Conservation (phyloP, 2,329 filamentous ascomycete genomes). For the Coniochaeta hoffmannii region DNA sequence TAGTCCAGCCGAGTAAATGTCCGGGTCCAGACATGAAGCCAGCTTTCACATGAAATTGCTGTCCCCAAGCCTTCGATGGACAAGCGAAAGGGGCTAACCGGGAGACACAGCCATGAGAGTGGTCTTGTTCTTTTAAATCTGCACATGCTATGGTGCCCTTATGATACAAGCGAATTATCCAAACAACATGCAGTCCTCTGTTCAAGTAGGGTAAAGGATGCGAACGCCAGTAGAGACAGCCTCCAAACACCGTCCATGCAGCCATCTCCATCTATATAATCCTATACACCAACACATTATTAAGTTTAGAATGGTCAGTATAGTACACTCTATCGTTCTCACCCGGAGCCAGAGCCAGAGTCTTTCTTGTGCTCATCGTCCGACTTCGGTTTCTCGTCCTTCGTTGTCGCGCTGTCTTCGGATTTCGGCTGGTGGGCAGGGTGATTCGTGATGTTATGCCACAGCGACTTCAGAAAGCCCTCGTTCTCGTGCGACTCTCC, state of each 20-base stretch:
- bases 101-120: neutral
- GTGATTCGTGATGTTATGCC: constrained; percentile 86
- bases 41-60: neutral
- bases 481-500: constrained; percentile 64
- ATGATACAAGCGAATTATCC: neutral
- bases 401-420: constrained; percentile 16
- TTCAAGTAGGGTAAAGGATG: neutral
- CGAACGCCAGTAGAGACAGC: neutral
- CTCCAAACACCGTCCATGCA: constrained; percentile 2
- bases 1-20: neutral
- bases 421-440: constrained; percentile 40
- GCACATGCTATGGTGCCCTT: neutral
- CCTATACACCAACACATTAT: neutral
- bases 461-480: constrained; percentile 86
- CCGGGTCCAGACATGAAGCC: neutral
- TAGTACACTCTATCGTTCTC: constrained; percentile 5
- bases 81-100: too few species aligned
- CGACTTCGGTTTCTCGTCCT: constrained; percentile 11
- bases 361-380: constrained; percentile 21
- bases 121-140: constrained; percentile 1
- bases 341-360: constrained; percentile 24
- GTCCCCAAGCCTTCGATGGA: too few species aligned
- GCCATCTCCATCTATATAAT: neutral
- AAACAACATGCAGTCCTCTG: neutral
- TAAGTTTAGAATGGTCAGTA: neutral